Base-by-base conservation (phyloP, 1,284 basidiomycete genomes). In the Baeospora myosura region DNA sequence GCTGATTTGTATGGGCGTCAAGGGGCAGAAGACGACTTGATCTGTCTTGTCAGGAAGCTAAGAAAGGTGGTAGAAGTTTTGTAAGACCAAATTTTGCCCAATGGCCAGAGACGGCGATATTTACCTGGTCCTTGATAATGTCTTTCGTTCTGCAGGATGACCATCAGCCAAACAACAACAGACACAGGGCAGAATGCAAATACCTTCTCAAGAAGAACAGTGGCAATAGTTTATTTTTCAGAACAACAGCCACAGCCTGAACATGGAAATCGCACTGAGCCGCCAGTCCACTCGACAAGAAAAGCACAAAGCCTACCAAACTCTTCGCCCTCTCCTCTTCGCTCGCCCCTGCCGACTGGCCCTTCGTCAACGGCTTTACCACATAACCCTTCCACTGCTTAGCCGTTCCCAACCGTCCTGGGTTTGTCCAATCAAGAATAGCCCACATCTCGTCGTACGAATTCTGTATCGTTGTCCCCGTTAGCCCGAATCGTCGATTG, bases 21-120 rank as follows among this genome's bases (percentile, higher is more conserved):
- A 62, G 12, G 88, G 88, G 55, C 90, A 94, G 55, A 93, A 91
- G 4, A 92, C 87, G n/a, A 93, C 82, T 54, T 88, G 71, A 52
- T 94, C 90, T 0, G 71, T 75, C 65, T 94, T 94, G 49, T 68
- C 66, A 0, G 90, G 90, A 10, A 94, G 69, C 79, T 91, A 51
- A 30, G 44, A 16, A 28, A 26, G 23, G 48, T 30, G 16, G n/a
- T 11, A 38, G 23, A 20, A 20, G 4, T 4, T 38, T 5, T 5
- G 20, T 38, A 20, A n/a, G 26, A 8, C 8, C 26, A 8, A 29
- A 29, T n/a, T 8, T 8, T 29, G 26, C 26, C n/a, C n/a, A n/a
- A n/a, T n/a, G 7, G 22, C 36, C 10, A 14, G 36, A 3, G 10
- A 20, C 18, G 41, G 31, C 21, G 33, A 37, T 36, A 23, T n/a